Percentiles rank a stretch among this genome's conserved stretches.
These are phyloP conservation scores for Starmera amethionina DNA, from an alignment of 805 yeast species.

Conservation along the genomic window DNA sequence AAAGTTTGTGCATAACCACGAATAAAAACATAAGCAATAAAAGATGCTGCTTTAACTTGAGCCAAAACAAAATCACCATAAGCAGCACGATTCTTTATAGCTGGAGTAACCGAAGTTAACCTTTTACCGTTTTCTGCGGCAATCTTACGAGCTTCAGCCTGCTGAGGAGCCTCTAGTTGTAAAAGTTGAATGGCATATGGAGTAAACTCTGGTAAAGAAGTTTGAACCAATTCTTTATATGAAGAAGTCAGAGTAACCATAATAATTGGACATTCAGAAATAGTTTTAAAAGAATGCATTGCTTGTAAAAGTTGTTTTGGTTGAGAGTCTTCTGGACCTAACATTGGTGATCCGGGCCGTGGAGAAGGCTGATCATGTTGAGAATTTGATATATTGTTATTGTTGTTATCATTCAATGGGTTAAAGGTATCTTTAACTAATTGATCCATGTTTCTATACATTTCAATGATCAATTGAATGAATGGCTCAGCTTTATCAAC, in stretches of 20 bases:
- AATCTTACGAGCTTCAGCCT: slow-evolving; percentile 50
- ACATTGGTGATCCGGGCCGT: slow-evolving; percentile 28
- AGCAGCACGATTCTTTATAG: slow-evolving; percentile 63
- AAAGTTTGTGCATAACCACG: slow-evolving; percentile 70
- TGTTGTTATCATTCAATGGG: slow-evolving; percentile 20
- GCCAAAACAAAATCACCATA: slow-evolving; percentile 86
- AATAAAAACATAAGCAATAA: slow-evolving; percentile 83
- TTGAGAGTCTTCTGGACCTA: slow-evolving; percentile 26
- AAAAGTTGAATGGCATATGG: slow-evolving; percentile 75
- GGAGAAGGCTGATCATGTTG: slow-evolving; percentile 17
- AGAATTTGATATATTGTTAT: neutral
- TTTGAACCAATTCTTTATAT: slow-evolving; percentile 63
- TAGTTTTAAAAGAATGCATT: slow-evolving; percentile 76
- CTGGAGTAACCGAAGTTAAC: slow-evolving; percentile 64
- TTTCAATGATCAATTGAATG: slow-evolving; percentile 60
- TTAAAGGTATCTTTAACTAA: slow-evolving; percentile 67
- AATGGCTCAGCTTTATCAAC: slow-evolving; percentile 70
- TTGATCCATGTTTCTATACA: slow-evolving; percentile 71
- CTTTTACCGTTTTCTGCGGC: slow-evolving; percentile 48
- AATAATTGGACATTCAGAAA: slow-evolving; percentile 95
- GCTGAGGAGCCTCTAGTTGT: slow-evolving; percentile 74
- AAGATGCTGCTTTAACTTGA: slow-evolving; percentile 94
- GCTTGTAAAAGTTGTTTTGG: slow-evolving; percentile 53
- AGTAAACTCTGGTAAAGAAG: slow-evolving; percentile 65
- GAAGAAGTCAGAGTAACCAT: slow-evolving; percentile 89